phyloP scores from a whole-genome alignment of 176 grass and related monocot genomes.

The Carex cristatella region DNA sequence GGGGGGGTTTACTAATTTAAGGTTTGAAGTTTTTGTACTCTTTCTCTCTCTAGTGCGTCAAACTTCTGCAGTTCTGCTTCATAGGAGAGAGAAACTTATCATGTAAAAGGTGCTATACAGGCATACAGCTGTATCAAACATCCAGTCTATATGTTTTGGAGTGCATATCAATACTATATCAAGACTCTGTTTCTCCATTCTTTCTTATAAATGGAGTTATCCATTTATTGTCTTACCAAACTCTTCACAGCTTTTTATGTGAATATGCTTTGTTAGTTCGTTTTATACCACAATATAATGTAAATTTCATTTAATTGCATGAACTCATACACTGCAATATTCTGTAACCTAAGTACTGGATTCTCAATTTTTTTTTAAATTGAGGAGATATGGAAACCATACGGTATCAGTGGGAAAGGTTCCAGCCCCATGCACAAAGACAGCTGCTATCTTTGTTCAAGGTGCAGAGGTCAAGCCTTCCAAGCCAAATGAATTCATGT shows the following conservation, averaged over 20 bases:
- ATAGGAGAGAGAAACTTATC: slow-evolving; percentile 15
- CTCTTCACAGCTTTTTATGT: background rate
- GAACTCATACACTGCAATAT: too few relatives aligned
- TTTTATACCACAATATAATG: background rate
- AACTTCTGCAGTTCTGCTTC: background rate
- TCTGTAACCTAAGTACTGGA: background rate
- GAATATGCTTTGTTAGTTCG: background rate
- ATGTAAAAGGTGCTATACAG: slow-evolving; percentile 27
- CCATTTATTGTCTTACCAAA: background rate
- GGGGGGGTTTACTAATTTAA: background rate
- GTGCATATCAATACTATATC: background rate
- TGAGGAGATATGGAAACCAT: background rate
- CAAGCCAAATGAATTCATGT: background rate
- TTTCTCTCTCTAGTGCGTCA: background rate
- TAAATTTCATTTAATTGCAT: too few relatives aligned
- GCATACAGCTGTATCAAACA: slow-evolving; percentile 34
- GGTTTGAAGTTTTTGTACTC: background rate
- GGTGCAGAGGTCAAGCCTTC: slow-evolving; percentile 9
- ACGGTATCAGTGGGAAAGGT: background rate
- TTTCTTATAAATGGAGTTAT: background rate
- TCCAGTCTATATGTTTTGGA: slow-evolving; percentile 18
- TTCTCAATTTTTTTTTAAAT: background rate
- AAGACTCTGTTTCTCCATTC: background rate
- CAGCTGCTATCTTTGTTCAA: slow-evolving; percentile 5
- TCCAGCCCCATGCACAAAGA: background rate